These are phyloP conservation scores for Thraustotheca clavata DNA, from an alignment of 352 stramenopile species.

Conservation along the genomic window DNA sequence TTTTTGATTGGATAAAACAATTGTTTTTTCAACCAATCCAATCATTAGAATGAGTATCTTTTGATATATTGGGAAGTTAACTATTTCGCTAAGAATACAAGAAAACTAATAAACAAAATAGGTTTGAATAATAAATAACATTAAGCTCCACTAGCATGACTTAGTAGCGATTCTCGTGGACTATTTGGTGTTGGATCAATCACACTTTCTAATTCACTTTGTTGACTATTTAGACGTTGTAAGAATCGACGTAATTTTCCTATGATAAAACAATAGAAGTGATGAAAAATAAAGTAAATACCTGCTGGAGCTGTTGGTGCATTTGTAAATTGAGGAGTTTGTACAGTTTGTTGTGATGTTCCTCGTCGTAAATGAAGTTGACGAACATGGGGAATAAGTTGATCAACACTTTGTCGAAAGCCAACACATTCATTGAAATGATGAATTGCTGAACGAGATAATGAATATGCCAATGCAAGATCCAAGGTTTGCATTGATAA, in stretches of 20 bases:
- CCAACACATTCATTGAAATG: constrained; percentile 75
- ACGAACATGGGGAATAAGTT: constrained; percentile 39
- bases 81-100: too few relatives aligned
- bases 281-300: too few relatives aligned
- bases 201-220: constrained; percentile 1
- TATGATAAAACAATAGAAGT: too few relatives aligned
- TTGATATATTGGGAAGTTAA: too few relatives aligned
- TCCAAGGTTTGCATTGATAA: constrained; percentile 66
- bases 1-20: too few relatives aligned
- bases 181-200: background rate
- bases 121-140: too few relatives aligned
- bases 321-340: background rate
- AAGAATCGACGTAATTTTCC: background rate
- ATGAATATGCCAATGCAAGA: constrained; percentile 69
- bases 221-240: background rate
- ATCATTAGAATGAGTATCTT: too few relatives aligned
- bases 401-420: constrained; percentile 60
- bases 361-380: constrained; percentile 5
- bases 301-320: background rate
- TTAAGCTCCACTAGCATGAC: too few relatives aligned
- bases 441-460: constrained; percentile 61
- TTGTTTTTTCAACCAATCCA: too few relatives aligned
- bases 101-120: too few relatives aligned
- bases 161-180: background rate
- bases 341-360: too few relatives aligned